Conservation (phyloP, 176 grass and related monocot genomes). For the Alloteropsis semialata region DNA sequence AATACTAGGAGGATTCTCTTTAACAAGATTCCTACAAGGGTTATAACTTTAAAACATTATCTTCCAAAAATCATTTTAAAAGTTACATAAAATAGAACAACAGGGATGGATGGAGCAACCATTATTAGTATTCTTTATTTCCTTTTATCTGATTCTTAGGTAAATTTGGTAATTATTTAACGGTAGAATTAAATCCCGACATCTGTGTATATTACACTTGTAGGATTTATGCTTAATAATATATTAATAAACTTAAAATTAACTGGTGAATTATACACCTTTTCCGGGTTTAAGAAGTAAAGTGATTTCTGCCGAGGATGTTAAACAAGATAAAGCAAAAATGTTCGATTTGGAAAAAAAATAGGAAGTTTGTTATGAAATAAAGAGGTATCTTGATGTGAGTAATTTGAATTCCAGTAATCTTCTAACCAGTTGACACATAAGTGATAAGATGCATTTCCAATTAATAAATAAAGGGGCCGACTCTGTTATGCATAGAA, state of each 20-base stretch:
- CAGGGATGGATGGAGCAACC: not conserved
- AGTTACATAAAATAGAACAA: not conserved
- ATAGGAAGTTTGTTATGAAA: not conserved
- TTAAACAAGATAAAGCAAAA: not conserved
- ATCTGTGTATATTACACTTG: not conserved
- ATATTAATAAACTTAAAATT: not conserved
- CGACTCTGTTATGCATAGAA: not conserved
- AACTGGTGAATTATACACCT: not conserved
- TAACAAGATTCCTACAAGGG: not conserved
- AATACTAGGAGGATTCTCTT: not conserved
- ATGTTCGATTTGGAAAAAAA: not conserved
- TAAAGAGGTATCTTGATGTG: not conserved
- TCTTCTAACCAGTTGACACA: not conserved
- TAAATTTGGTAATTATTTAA: not conserved
- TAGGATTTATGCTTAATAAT: not conserved
- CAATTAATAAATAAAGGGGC: slow-evolving; percentile 7
- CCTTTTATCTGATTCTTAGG: not conserved
- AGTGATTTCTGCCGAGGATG: not conserved
- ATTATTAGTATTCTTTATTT: not conserved
- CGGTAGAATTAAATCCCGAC: not conserved
- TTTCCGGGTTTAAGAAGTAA: not conserved
- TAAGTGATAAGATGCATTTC: not conserved
- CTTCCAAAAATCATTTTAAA: not conserved
- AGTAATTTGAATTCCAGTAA: not conserved
- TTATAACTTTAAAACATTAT: not conserved